Base-by-base conservation (phyloP, 2,329 filamentous ascomycete species). In the Beauveria sp. region DNA sequence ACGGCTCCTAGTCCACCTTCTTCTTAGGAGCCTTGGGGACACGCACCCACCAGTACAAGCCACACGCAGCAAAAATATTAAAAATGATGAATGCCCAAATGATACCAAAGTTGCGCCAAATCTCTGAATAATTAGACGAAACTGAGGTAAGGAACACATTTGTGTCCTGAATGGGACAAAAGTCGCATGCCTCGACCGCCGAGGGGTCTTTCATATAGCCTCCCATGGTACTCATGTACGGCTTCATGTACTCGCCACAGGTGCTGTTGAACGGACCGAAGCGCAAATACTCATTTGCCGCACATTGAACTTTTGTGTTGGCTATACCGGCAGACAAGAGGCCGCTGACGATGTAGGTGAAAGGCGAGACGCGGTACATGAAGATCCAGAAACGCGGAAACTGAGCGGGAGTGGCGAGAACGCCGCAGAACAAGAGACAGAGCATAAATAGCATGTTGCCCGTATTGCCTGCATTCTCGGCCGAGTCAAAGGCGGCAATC, bases 301-400 rank as follows among this genome's bases (percentile, higher is more conserved):
- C 84, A 72, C 92, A 96, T 0, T 71, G 66, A 37, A 93, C 85
- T 0, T 74, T 53, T 0, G 84, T 84, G 67, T 88, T 86, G 46
- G 89, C 88, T 5, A 96, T 76, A 3, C 84, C 90, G 0, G 83
- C 83, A 0, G 87, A 81, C 0, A 93, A 73, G 76, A 96, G 85
- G 24, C 86, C 89, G 10, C 82, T 81, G 26, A 93, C 84, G 16
- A 94, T 77, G 71, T 96, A 96, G 0, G 89, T 92, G 67, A 96
- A 89, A 0, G 92, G 91, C 0, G 87, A 91, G 53, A 92, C 76
- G 52, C 69, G 66, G 30, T 68, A 67, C 86, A 92, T 90, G 78
- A 91, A 91, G 67, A 88, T 86, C 89, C 90, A 93, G 80, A 92
- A 92, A 5, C 83, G 76, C 0, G 90, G 89, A 40, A 93, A 80